Evolutionary conservation across 176 grass and related monocot species (phyloP).

Genomic region (Miscanthus lutarioriparius): DNA sequence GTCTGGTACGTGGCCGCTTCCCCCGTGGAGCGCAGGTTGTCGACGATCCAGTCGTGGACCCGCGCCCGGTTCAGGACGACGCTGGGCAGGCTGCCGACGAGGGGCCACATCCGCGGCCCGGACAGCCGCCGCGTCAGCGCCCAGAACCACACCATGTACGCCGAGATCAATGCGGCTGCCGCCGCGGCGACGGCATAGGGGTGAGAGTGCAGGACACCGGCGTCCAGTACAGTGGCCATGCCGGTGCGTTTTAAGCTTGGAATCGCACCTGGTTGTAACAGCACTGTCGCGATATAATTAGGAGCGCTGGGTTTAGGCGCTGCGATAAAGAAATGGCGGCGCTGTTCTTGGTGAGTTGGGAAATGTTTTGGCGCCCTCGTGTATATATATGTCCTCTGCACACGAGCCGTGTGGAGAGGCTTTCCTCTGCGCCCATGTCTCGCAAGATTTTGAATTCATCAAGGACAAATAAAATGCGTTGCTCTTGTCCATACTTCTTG

Average conservation of each 20-base stretch:
- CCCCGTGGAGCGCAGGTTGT: slow-evolving; percentile 77
- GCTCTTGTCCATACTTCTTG: slow-evolving; percentile 64
- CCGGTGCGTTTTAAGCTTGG: slow-evolving; percentile 41
- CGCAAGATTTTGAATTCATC: slow-evolving; percentile 44
- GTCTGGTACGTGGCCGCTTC: slow-evolving; percentile 86
- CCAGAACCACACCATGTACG: slow-evolving; percentile 86
- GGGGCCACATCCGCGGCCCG: slow-evolving; percentile 77
- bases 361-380: slow-evolving; percentile 55
- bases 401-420: slow-evolving; percentile 41
- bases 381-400: slow-evolving; percentile 46
- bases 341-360: slow-evolving; percentile 49
- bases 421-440: slow-evolving; percentile 16
- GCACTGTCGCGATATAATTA: slow-evolving; percentile 27
- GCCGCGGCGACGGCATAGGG: slow-evolving; percentile 26
- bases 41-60: slow-evolving; percentile 90
- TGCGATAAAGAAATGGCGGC: slow-evolving; percentile 44
- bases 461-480: slow-evolving; percentile 16
- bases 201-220: not conserved
- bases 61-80: slow-evolving; percentile 67
- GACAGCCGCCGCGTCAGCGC: slow-evolving; percentile 60
- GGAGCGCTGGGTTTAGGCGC: slow-evolving; percentile 24
- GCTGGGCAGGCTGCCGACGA: slow-evolving; percentile 80
- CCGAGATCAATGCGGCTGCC: slow-evolving; percentile 43
- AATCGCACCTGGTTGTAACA: not conserved
- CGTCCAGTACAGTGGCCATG: slow-evolving; percentile 29